Conservation (phyloP, 179 eudicot genomes). For the Corrigiola litoralis region DNA sequence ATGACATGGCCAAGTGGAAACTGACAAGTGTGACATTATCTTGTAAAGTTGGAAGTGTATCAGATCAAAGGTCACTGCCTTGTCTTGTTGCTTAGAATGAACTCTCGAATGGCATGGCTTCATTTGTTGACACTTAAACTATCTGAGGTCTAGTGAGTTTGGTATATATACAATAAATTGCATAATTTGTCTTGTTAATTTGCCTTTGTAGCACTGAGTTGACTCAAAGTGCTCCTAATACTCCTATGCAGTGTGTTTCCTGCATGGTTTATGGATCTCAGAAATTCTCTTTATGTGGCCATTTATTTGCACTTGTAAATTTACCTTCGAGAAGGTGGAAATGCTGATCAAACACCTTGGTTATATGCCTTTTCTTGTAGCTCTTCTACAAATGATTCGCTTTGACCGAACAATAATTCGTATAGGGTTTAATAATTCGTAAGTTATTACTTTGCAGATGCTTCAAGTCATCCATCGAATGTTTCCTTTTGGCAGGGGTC, state of each 20-base stretch:
- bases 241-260: background rate
- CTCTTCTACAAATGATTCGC: background rate
- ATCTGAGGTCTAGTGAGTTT: background rate
- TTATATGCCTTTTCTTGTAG: background rate
- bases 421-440: conserved; percentile 18
- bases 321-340: background rate
- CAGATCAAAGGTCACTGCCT: too few species aligned
- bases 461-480: conserved; percentile 78
- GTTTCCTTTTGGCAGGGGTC: conserved; percentile 99
- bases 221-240: too few species aligned
- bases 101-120: background rate
- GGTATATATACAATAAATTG: background rate
- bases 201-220: background rate
- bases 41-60: too few species aligned
- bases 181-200: background rate
- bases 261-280: background rate
- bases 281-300: background rate
- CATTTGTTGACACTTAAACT: background rate
- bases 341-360: background rate
- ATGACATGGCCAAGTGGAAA: too few species aligned
- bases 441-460: conserved; percentile 63
- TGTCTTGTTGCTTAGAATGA: background rate
- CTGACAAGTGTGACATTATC: too few species aligned
- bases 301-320: background rate
- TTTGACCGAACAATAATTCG: conserved; percentile 1